Conservation (phyloP, 202 grass and related monocot genomes). For the Dendrocalamus latiflorus region DNA sequence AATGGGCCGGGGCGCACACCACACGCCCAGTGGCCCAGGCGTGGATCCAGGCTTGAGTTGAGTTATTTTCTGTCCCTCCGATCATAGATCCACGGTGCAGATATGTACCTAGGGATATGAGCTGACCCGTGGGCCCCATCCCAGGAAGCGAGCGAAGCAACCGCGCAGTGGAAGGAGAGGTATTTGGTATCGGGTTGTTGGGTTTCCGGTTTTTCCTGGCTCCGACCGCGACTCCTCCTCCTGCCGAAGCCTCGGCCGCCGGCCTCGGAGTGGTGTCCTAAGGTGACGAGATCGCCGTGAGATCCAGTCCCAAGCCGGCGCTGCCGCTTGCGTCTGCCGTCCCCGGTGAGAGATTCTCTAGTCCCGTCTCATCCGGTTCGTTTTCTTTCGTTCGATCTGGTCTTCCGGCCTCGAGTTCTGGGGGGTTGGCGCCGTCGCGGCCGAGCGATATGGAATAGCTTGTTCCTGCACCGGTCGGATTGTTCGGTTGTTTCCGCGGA, state of each 20-base stretch:
- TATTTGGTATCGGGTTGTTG: slow-evolving; percentile 11
- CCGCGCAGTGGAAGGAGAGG: background rate
- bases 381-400: slow-evolving; percentile 15
- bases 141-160: background rate
- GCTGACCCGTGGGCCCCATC: background rate
- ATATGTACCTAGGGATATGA: background rate
- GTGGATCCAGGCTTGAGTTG: too few relatives aligned
- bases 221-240: slow-evolving; percentile 3
- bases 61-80: too few relatives aligned
- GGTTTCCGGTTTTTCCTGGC: background rate
- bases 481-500: too few relatives aligned
- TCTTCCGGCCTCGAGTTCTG: background rate
- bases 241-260: background rate
- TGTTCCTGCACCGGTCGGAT: background rate
- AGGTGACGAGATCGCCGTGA: slow-evolving; percentile 4
- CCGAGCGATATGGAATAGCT: background rate
- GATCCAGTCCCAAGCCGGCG: background rate
- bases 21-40: too few relatives aligned
- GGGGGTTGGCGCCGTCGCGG: background rate
- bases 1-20: too few relatives aligned
- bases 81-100: background rate
- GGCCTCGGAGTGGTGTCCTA: slow-evolving; percentile 8
- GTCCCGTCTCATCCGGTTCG: background rate
- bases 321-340: background rate
- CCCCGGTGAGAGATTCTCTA: background rate